Evolutionary conservation across 2,329 filamentous ascomycete genomes (phyloP), one percentile per base, ranked within the genome.

Genomic region (Leptodontidium sp.): DNA sequence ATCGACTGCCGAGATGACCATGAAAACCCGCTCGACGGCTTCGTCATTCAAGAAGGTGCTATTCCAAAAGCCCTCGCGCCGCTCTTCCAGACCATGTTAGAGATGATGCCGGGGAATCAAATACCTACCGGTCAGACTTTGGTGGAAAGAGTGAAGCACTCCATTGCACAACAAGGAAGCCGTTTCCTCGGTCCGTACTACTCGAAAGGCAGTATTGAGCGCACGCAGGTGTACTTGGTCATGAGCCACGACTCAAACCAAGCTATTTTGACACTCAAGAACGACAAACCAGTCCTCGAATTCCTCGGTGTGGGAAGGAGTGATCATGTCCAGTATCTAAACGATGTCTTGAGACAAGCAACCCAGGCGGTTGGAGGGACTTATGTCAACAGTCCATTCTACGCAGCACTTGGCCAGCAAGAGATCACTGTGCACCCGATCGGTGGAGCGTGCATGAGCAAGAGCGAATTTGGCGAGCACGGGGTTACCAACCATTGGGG

Each of bases 351-450:
- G 7, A 81, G 81, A 43, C 82, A 83, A 73, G 86, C 87, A 1
- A 90, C 88, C 0, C 80, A 83, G 71, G 83, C 83, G 2, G 85
- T 90, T 5, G 88, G 88, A 2, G 89, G 89, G 2, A 88, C 85
- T 0, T 84, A 89, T 45, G 82, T 90, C 7, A 81, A 86, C 63
- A 88, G 84, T 68, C 88, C 88, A 1, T 88, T 87, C 70, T 86
- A 84, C 71, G 81, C 84, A n/a, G 78, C 85, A 15, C 80, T 89
- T 74, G 84, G 84, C 12, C 80, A 86, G 64, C 85, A 88, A 69
- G 81, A 88, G 75, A 84, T 91, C 26, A 91, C 89, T 0, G 89
- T 91, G 14, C 89, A 92, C 78, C 87, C 89, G 6, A 87, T 91
- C 59, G 88, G 87, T 14, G 90, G 90, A 55, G 89, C 88, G 1